Evolutionary conservation across 73 alveolate genomes (phyloP), one percentile per base, ranked within the genome.

Genomic region (Stentor coeruleus): DNA sequence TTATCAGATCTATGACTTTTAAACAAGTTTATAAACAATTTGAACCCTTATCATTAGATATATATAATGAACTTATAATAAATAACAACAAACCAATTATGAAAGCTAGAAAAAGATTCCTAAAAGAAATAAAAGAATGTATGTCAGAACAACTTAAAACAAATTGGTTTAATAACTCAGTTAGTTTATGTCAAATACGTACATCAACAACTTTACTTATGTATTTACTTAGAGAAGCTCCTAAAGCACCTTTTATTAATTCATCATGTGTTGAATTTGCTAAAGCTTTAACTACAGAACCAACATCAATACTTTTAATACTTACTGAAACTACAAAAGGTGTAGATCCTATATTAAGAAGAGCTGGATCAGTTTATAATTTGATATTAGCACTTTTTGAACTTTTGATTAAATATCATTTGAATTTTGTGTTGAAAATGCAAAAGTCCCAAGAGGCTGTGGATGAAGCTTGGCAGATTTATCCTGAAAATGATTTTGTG

Each of bases 81-180:
- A 31, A 57, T 20, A 57, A 57, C 28, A 57, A 57, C 28, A 57
- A 57, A 20, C 28, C 73, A 57, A 57, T 57, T 20, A n/a, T 57
- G 35, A 57, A 57, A 57, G 73, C 73, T n/a, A 57, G 73, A 57
- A 57, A 57, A 57, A 57, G 73, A 57, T 20, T 57, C 28, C 28
- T 57, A 1, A 57, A 31, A 31, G 73, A 57, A 2, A n/a, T 57
- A 20, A n/a, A 31, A 20, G 73, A 57, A 1, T 20, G 15, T n/a
- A 20, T 57, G 15, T 20, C 73, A 57, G 73, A 57, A 31, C 73
- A 57, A 31, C 35, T 57, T 20, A 57, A 57, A 31, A 57, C 15
- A 31, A n/a, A n/a, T 0, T 57, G 73, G 73, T 57, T 57, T 57
- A 31, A 57, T 20, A 57, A 57, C 28, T n/a, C 15, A 57, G 28